These are phyloP conservation scores for Neohortaea acidophila DNA, from an alignment of 495 filamentous ascomycete genomes.

Conservation along the genomic window DNA sequence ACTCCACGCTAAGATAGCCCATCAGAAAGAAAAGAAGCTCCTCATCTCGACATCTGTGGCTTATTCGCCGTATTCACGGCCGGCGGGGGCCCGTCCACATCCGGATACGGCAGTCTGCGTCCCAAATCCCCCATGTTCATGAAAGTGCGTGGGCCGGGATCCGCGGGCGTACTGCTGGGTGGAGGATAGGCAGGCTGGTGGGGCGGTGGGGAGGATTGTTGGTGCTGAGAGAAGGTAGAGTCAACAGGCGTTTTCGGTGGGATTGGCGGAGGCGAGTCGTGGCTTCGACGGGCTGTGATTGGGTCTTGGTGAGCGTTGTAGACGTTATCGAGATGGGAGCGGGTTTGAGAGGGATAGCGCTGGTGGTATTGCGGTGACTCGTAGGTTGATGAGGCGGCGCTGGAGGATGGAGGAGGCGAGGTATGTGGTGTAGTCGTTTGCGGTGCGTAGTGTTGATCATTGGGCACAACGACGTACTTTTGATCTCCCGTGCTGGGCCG, in stretches of 20 bases:
- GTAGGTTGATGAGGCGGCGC: slow-evolving; percentile 5
- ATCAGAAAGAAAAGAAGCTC: not conserved
- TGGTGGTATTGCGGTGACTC: slow-evolving; percentile 1
- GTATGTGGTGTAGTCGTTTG: not conserved
- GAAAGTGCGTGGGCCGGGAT: slow-evolving; percentile 18
- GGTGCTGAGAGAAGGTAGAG: too few relatives aligned
- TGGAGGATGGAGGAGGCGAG: too few relatives aligned
- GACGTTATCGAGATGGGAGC: not conserved
- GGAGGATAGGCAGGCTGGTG: slow-evolving; percentile 26
- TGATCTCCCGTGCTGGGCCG: slow-evolving; percentile 31
- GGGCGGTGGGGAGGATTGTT: slow-evolving; percentile 44
- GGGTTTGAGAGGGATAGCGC: slow-evolving; percentile 2
- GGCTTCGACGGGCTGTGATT: too few relatives aligned
- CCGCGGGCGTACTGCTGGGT: slow-evolving; percentile 17
- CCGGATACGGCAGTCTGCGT: slow-evolving; percentile 52
- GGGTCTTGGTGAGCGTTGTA: too few relatives aligned
- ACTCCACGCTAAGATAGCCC: not conserved
- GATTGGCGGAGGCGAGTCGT: too few relatives aligned
- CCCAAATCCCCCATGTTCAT: slow-evolving; percentile 23
- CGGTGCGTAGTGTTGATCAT: not conserved
- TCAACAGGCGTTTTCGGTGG: too few relatives aligned
- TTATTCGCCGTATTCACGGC: slow-evolving; percentile 72
- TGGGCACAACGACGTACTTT: slow-evolving; percentile 43
- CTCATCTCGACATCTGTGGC: slow-evolving; percentile 29
- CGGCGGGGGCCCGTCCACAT: slow-evolving; percentile 68